These are phyloP conservation scores for Rhododendron henanense DNA, from an alignment of 148 eudicot genomes.

Conservation along the genomic window DNA sequence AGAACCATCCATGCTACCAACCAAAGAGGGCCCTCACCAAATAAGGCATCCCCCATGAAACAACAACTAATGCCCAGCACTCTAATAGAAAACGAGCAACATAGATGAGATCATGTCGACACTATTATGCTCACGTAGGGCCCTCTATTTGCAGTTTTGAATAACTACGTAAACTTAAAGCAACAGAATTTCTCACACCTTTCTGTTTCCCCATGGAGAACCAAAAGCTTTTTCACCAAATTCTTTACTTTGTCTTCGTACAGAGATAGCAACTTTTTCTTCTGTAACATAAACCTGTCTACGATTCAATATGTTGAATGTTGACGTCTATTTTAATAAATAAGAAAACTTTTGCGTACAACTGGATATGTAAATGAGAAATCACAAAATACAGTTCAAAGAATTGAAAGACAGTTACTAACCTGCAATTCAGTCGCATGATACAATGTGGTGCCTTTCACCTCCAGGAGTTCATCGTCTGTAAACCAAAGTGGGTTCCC, in stretches of 20 bases:
- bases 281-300: constrained; percentile 47
- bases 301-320: constrained; percentile 15
- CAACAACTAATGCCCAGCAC: neutral
- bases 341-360: neutral
- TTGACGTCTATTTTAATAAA: constrained; percentile 4
- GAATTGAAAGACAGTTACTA: neutral
- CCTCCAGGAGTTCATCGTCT: constrained; percentile 73
- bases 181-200: constrained; percentile 40
- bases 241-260: constrained; percentile 72
- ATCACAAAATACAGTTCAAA: neutral
- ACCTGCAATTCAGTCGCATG: constrained; percentile 80
- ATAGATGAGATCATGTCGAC: neutral
- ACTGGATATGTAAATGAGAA: neutral
- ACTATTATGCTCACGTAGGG: neutral
- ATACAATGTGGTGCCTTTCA: constrained; percentile 76
- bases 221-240: constrained; percentile 63
- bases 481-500: constrained; percentile 89
- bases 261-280: constrained; percentile 50
- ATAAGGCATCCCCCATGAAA: neutral
- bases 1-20: neutral
- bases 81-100: neutral
- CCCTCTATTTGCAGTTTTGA: neutral
- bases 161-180: neutral
- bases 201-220: constrained; percentile 58
- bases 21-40: constrained; percentile 1